phyloP scores from a whole-genome alignment of 495 filamentous ascomycete species.

The Xanthoparmelia taractica region DNA sequence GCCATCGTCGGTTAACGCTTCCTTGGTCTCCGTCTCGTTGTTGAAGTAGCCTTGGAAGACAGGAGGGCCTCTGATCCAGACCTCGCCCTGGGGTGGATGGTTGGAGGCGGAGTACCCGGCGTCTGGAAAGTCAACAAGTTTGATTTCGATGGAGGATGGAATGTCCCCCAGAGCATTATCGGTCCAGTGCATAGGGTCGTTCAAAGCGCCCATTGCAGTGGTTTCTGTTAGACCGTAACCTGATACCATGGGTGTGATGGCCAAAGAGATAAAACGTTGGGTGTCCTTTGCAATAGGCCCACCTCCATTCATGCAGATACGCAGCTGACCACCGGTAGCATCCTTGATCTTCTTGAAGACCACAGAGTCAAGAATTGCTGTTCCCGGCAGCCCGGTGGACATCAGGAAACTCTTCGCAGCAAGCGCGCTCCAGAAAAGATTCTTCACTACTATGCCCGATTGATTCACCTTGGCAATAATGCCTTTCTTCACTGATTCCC shows the following conservation, averaged over 20 bases:
- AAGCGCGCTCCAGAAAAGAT: slow-evolving; percentile 89
- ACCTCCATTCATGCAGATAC: slow-evolving; percentile 79
- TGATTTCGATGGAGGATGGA: slow-evolving; percentile 76
- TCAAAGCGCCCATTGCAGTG: slow-evolving; percentile 83
- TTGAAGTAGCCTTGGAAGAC: slow-evolving; percentile 45
- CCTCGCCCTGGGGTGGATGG: slow-evolving; percentile 66
- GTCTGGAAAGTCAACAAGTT: slow-evolving; percentile 92
- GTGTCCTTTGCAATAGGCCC: slow-evolving; percentile 82
- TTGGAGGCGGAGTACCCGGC: slow-evolving; percentile 84
- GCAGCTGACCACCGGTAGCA: slow-evolving; percentile 74
- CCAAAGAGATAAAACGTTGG: slow-evolving; percentile 80
- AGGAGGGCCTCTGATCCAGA: slow-evolving; percentile 60
- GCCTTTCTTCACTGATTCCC: slow-evolving; percentile 97
- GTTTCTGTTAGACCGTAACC: slow-evolving; percentile 98
- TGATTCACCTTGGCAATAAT: slow-evolving; percentile 80
- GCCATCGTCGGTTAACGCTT: slow-evolving; percentile 41
- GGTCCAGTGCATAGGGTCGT: slow-evolving; percentile 87
- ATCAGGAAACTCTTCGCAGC: slow-evolving; percentile 76
- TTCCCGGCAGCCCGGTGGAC: slow-evolving; percentile 57
- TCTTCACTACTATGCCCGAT: slow-evolving; percentile 61
- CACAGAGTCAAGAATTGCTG: slow-evolving; percentile 56
- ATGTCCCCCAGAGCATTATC: slow-evolving; percentile 71
- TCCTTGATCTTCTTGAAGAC: slow-evolving; percentile 91
- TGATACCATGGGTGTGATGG: slow-evolving; percentile 78
- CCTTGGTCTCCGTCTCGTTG: slow-evolving; percentile 42